Base-by-base conservation (phyloP, 2,329 filamentous ascomycete genomes). In the Aspergillus fumigatiaffinis region DNA sequence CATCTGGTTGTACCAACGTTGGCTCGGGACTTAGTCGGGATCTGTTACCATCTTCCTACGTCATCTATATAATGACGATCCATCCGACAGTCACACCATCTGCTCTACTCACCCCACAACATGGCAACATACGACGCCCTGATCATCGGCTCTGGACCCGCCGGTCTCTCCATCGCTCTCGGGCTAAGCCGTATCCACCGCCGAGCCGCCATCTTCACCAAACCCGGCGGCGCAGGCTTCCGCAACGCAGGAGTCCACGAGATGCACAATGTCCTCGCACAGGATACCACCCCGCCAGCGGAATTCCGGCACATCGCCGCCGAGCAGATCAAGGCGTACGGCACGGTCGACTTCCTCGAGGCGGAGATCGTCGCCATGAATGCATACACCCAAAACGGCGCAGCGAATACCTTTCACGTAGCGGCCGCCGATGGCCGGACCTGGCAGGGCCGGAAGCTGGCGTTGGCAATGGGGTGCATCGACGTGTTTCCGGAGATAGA, bases 401-500 rank as follows among this genome's bases (percentile, higher is more conserved):
- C 41, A 12, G 10, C 3, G 2, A 12, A 32, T 28, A n/a, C 12
- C 1, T 59, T 59, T n/a, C 20, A n/a, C 9, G 14, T 53, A 0
- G 63, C 60, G 2, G 82, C 84, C 57, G 71, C 66, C 1, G 49
- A 70, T 0, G 82, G 80, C 0, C 62, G 67, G 3, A 67, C 64
- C 0, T 86, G 79, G 63, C 60, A 67, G 14, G 83, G 83, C 0
- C 74, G 74, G 48, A 86, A 82, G 57, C 53, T 88, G 2, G 78
- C 84, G 0, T 66, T 88, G 0, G 84, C 82, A 0, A 82, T 73
- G 0, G 84, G 85, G 0, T 74, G 81, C 0, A 68, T 66, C 41
- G 84, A 87, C 59, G 61, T 82, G 0, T 66, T 81, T 35, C 80
- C 80, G 0, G 73, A 79, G 9, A 79, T 85, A 1, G 66, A 83